phyloP scores from a whole-genome alignment of 352 stramenopile genomes.

The Pythium phragmitis region DNA sequence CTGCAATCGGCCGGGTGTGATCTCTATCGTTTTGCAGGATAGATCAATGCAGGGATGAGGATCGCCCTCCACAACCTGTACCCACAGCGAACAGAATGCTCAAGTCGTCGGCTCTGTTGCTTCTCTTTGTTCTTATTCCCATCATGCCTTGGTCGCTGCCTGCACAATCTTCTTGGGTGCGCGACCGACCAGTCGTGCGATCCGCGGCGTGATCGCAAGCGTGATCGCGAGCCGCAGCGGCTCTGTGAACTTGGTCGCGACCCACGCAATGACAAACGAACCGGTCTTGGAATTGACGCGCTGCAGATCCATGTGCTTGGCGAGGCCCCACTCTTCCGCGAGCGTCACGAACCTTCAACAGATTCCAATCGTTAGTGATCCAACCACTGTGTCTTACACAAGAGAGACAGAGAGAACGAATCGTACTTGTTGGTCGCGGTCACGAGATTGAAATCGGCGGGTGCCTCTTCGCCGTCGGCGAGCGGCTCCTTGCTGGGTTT shows the following conservation, averaged over 20 bases:
- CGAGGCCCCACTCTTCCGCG: slow-evolving; percentile 68
- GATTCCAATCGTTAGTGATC: neutral
- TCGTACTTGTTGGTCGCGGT: slow-evolving; percentile 80
- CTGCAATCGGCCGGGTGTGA: too few species aligned
- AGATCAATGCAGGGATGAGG: too few species aligned
- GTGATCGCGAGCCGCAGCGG: slow-evolving; percentile 75
- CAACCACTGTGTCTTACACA: neutral
- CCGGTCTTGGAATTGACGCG: slow-evolving; percentile 80
- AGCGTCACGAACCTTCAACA: slow-evolving; percentile 55
- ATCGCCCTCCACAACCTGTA: too few species aligned
- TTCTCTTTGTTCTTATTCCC: neutral
- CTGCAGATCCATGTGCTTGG: slow-evolving; percentile 79
- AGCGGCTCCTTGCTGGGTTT: slow-evolving; percentile 19
- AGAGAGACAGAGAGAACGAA: neutral
- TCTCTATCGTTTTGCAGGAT: too few species aligned
- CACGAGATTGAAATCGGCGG: slow-evolving; percentile 61
- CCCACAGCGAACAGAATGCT: neutral
- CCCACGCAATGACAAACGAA: slow-evolving; percentile 80
- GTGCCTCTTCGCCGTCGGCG: slow-evolving; percentile 27
- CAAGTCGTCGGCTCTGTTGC: neutral
- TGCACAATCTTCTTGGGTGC: slow-evolving; percentile 48
- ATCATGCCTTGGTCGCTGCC: slow-evolving; percentile 23
- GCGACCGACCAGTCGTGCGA: slow-evolving; percentile 70
- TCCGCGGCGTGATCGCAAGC: slow-evolving; percentile 72
- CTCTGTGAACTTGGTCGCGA: slow-evolving; percentile 88